Conservation (phyloP, 1,284 basidiomycete genomes). For the Malassezia japonica region DNA sequence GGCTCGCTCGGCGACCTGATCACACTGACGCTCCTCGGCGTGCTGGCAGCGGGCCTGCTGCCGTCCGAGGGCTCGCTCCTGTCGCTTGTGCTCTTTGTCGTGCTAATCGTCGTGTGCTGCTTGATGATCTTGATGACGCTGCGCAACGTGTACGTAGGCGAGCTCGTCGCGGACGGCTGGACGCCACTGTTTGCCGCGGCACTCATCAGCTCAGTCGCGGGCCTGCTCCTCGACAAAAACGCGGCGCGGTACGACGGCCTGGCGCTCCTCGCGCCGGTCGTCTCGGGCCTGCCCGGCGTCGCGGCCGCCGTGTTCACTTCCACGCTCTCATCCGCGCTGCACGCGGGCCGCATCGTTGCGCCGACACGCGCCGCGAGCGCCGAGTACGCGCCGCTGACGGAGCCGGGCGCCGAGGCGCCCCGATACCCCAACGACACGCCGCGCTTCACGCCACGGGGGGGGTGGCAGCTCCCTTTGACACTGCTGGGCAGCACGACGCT, state of each 20-base stretch:
- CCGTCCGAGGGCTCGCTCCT: slow-evolving; percentile 48
- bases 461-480: slow-evolving; percentile 34
- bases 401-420: not conserved
- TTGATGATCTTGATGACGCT: slow-evolving; percentile 55
- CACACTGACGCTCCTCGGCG: slow-evolving; percentile 55
- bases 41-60: slow-evolving; percentile 44
- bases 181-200: slow-evolving; percentile 79
- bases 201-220: slow-evolving; percentile 80
- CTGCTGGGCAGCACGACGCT: slow-evolving; percentile 27
- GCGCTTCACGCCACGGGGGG: slow-evolving; percentile 25
- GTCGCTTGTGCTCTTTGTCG: slow-evolving; percentile 57
- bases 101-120: slow-evolving; percentile 55
- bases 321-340: slow-evolving; percentile 73
- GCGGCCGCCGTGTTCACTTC: slow-evolving; percentile 87
- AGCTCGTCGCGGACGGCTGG: slow-evolving; percentile 76
- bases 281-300: slow-evolving; percentile 63
- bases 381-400: slow-evolving; percentile 4
- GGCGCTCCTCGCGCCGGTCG: slow-evolving; percentile 75
- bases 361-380: slow-evolving; percentile 5
- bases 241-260: slow-evolving; percentile 78
- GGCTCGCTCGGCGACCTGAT: slow-evolving; percentile 84
- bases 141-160: slow-evolving; percentile 60
- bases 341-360: slow-evolving; percentile 49
- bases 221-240: slow-evolving; percentile 79
- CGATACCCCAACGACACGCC: not conserved